A percentile compares a stretch with the other conserved stretches of the same genome.
Evolutionary conservation across 805 yeast species (phyloP).

Genomic region (Starmerella sp.): DNA sequence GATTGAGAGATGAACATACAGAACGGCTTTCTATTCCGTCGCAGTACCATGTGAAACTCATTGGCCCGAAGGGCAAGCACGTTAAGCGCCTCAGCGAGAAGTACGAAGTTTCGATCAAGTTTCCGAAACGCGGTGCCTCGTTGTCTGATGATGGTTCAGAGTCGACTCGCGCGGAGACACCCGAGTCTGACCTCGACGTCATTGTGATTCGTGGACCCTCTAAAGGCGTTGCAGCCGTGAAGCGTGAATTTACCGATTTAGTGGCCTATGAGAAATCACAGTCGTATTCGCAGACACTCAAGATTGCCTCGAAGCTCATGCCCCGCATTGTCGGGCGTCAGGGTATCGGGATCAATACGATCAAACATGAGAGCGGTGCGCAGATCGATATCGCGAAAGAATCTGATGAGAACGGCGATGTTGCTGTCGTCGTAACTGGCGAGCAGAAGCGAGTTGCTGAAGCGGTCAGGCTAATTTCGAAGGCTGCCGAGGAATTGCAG

Average conservation of each 20-base stretch:
- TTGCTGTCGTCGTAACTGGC: slow-evolving; percentile 64
- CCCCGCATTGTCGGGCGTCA: slow-evolving; percentile 80
- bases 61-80: slow-evolving; percentile 74
- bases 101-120: slow-evolving; percentile 68
- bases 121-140: slow-evolving; percentile 39
- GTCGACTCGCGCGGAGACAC: background rate
- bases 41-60: slow-evolving; percentile 67
- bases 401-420: slow-evolving; percentile 38
- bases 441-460: slow-evolving; percentile 61
- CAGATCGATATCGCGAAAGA: slow-evolving; percentile 35
- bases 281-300: slow-evolving; percentile 53
- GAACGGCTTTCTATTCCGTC: slow-evolving; percentile 57
- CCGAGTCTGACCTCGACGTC: slow-evolving; percentile 24
- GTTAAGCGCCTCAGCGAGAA: slow-evolving; percentile 78
- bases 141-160: slow-evolving; percentile 5
- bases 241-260: slow-evolving; percentile 49
- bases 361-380: slow-evolving; percentile 56
- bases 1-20: slow-evolving; percentile 72
- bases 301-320: slow-evolving; percentile 62
- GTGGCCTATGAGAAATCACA: slow-evolving; percentile 79
- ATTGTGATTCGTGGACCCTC: slow-evolving; percentile 55
- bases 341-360: slow-evolving; percentile 74
- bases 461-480: slow-evolving; percentile 53
- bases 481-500: slow-evolving; percentile 52
- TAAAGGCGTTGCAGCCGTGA: slow-evolving; percentile 47